These are phyloP conservation scores for Microcera coccophila DNA, from an alignment of 2,329 filamentous ascomycete genomes.

Conservation along the genomic window DNA sequence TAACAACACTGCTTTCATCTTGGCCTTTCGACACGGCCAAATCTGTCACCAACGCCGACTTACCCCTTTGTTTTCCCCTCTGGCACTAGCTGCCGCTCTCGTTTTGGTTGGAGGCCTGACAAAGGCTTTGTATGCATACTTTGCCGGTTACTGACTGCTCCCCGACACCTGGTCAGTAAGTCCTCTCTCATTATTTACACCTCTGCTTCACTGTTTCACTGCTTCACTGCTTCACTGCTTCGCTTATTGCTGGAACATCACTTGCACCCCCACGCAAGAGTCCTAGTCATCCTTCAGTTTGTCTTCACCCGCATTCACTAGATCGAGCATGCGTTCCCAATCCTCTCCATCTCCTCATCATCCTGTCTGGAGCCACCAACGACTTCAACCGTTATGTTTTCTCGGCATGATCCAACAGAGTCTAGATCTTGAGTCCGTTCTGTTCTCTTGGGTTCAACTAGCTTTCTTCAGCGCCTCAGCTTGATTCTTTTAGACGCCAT, in stretches of 20 bases:
- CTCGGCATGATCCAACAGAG: not conserved
- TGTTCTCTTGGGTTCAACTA: not conserved
- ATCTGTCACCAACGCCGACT: conserved; percentile 2
- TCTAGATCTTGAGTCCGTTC: not conserved
- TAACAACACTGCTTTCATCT: conserved; percentile 1
- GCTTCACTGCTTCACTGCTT: conserved; percentile 7
- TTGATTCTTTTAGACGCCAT: not conserved
- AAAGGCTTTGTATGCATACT: conserved; percentile 39
- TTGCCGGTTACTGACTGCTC: conserved; percentile 34
- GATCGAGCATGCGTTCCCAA: not conserved
- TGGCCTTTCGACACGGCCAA: conserved; percentile 2
- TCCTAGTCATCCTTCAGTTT: not conserved
- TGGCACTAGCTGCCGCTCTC: conserved; percentile 8
- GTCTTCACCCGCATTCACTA: not conserved
- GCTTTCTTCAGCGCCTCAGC: not conserved
- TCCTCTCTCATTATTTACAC: too few species aligned
- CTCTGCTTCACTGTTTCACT: conserved; percentile 7
- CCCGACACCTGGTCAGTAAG: conserved; percentile 30
- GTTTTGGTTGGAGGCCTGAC: conserved; percentile 20
- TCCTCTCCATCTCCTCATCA: not conserved
- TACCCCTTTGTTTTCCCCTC: conserved; percentile 7
- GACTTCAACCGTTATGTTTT: not conserved
- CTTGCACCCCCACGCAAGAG: not conserved
- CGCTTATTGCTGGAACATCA: not conserved
- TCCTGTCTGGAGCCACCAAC: not conserved